Evolutionary conservation across 768 basidiomycete species (phyloP).

Genomic region (Lyophyllum shimeji): DNA sequence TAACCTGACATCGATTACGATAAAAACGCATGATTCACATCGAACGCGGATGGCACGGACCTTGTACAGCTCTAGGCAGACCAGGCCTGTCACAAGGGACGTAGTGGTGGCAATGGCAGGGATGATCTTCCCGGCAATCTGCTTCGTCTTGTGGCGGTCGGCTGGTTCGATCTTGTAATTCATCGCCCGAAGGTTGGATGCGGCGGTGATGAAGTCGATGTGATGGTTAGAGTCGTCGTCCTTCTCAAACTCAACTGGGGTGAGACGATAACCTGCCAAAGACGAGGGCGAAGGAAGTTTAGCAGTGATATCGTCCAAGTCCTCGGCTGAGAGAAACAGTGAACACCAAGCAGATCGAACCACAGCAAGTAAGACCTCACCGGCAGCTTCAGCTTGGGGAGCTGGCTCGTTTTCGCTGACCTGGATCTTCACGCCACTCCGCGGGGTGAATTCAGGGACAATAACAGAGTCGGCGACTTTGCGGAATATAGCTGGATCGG

Average conservation of each 20-base stretch:
- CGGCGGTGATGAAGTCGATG: slow-evolving; percentile 98
- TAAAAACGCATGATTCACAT: neutral
- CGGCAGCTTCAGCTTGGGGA: slow-evolving; percentile 47
- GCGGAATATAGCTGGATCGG: slow-evolving; percentile 75
- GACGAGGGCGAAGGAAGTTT: slow-evolving; percentile 87
- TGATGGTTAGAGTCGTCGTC: slow-evolving; percentile 98
- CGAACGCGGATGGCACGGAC: slow-evolving; percentile 34
- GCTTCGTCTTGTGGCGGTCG: slow-evolving; percentile 91
- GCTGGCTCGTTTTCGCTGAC: slow-evolving; percentile 91
- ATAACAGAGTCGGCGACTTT: slow-evolving; percentile 81
- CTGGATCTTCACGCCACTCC: slow-evolving; percentile 89
- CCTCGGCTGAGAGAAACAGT: slow-evolving; percentile 39
- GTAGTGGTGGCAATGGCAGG: slow-evolving; percentile 99
- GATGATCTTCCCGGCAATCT: slow-evolving; percentile 98
- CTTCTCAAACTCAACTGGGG: slow-evolving; percentile 97
- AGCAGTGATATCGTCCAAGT: slow-evolving; percentile 55
- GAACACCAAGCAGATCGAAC: slow-evolving; percentile 11
- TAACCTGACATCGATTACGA: slow-evolving; percentile 56
- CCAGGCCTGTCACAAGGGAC: slow-evolving; percentile 90
- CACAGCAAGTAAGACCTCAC: slow-evolving; percentile 25
- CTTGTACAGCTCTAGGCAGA: slow-evolving; percentile 97
- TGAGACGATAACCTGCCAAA: slow-evolving; percentile 93
- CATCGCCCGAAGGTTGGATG: slow-evolving; percentile 92
- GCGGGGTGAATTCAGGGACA: slow-evolving; percentile 93
- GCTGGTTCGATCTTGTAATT: slow-evolving; percentile 91